Base-by-base conservation (phyloP, 805 yeast genomes). In the Ogataea henricii region DNA sequence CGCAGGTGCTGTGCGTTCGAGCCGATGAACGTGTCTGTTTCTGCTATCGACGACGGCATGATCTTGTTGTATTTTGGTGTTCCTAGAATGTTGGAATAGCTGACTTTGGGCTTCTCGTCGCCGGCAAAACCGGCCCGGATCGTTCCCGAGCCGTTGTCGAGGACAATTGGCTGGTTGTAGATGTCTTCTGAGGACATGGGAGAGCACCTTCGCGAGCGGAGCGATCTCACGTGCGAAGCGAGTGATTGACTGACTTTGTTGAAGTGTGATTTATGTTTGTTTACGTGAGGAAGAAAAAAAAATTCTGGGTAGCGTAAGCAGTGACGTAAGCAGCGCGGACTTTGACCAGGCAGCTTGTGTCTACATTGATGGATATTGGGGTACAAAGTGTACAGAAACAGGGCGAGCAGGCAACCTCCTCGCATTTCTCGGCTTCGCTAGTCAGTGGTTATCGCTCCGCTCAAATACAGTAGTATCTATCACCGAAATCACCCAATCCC, bases 401-500 rank as follows among this genome's bases (percentile, higher is more conserved):
- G n/a, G n/a, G n/a, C n/a, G n/a, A n/a, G n/a, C n/a, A n/a, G n/a
- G n/a, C n/a, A n/a, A n/a, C n/a, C n/a, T n/a, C n/a, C n/a, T n/a
- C n/a, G n/a, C n/a, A n/a, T n/a, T n/a, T n/a, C n/a, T n/a, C n/a
- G n/a, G 26, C 26, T 23, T 23, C 26, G 26, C 30, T 27, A 13
- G 30, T 27, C 30, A 27, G 10, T 12, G 14, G 7, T n/a, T 17
- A 30, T 30, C 18, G 18, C 9, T 30, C 34, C 18, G 17, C 34
- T 30, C 25, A 91, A 53, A 89, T 81, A 72, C 96, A 89, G 74
- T 92, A 94, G 72, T 94, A 94, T 70, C 98, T 80, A 72, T 94
- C 98, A 63, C 99, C 99, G 63, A 94, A 94, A 65, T 94, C 99
- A 63, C 99, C 99, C 57, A 94, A 76, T 40, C 99, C 99, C 26